A percentile compares a stretch with the other conserved stretches of the same genome.
These are phyloP conservation scores for Platanus orientalis DNA, from an alignment of 164 flowering plant genomes.

Conservation along the genomic window DNA sequence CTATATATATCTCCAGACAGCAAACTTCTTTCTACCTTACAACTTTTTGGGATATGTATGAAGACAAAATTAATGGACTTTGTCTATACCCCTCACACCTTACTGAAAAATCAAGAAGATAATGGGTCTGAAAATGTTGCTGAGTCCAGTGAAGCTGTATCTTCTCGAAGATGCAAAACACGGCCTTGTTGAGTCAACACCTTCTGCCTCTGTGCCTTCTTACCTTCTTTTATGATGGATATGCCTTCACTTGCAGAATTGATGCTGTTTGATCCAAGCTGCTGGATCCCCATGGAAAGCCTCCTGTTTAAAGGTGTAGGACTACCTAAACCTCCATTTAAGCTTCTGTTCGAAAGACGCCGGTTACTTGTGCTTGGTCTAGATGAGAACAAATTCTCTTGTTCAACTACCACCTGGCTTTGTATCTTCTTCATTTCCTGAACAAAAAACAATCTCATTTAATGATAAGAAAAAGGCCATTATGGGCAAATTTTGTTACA, in stretches of 20 bases:
- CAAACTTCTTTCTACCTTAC: background rate
- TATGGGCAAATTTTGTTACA: background rate
- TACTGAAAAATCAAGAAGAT: slow-evolving; percentile 16
- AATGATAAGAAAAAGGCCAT: background rate
- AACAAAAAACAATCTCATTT: background rate
- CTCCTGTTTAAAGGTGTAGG: slow-evolving; percentile 48
- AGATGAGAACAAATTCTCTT: slow-evolving; percentile 38
- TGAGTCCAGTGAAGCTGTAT: slow-evolving; percentile 61
- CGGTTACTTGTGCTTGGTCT: slow-evolving; percentile 62
- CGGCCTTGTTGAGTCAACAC: slow-evolving; percentile 18
- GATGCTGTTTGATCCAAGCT: slow-evolving; percentile 41
- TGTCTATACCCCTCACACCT: background rate
- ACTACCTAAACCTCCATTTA: slow-evolving; percentile 48
- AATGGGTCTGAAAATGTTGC: slow-evolving; percentile 22
- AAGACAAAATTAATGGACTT: background rate
- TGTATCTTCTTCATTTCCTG: slow-evolving; percentile 71
- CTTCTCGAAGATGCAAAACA: slow-evolving; percentile 43
- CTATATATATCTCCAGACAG: slow-evolving; percentile 1
- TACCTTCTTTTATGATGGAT: slow-evolving; percentile 41
- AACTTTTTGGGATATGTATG: background rate
- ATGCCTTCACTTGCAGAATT: slow-evolving; percentile 40
- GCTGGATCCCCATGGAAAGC: slow-evolving; percentile 45
- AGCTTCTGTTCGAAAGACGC: slow-evolving; percentile 42
- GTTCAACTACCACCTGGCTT: slow-evolving; percentile 34
- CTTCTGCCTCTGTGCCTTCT: slow-evolving; percentile 25